phyloP scores from a whole-genome alignment of 805 yeast species.

The Kodamaea restingae region DNA sequence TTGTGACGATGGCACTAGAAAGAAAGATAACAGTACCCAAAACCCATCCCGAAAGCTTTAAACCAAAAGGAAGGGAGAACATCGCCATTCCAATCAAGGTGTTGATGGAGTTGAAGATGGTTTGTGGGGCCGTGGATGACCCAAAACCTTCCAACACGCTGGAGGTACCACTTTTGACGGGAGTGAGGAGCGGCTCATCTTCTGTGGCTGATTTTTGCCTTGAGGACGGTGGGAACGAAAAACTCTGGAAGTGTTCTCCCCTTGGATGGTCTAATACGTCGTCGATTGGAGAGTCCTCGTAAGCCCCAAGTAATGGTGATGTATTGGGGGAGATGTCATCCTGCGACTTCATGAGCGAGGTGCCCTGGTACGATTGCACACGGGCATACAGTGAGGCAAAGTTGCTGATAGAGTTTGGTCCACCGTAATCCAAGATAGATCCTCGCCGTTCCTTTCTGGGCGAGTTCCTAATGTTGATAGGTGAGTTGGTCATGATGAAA shows the following conservation, averaged over 20 bases:
- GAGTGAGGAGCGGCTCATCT: constrained; percentile 1
- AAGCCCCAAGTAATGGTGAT: constrained; percentile 14
- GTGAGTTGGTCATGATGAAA: not conserved
- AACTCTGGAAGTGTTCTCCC: constrained; percentile 4
- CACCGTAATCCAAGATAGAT: constrained; percentile 32
- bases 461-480: not conserved
- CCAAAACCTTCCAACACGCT: constrained; percentile 6
- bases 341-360: constrained; percentile 9
- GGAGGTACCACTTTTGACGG: constrained; percentile 5
- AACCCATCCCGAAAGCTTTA: constrained; percentile 62
- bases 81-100: constrained; percentile 67
- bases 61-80: constrained; percentile 62
- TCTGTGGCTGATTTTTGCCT: not conserved
- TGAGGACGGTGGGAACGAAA: constrained; percentile 5
- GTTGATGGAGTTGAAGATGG: constrained; percentile 49
- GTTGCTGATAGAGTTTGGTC: constrained; percentile 34
- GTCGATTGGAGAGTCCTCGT: constrained; percentile 11
- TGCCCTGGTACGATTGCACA: constrained; percentile 27
- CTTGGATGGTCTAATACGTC: constrained; percentile 8
- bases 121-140: constrained; percentile 48
- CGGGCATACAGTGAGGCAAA: constrained; percentile 39
- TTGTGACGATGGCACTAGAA: constrained; percentile 63
- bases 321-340: constrained; percentile 23
- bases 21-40: constrained; percentile 58
- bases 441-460: constrained; percentile 16